Percentiles rank a stretch among this genome's conserved stretches.
Conservation (phyloP, 768 basidiomycete species). For the Termitomyces sp. region DNA sequence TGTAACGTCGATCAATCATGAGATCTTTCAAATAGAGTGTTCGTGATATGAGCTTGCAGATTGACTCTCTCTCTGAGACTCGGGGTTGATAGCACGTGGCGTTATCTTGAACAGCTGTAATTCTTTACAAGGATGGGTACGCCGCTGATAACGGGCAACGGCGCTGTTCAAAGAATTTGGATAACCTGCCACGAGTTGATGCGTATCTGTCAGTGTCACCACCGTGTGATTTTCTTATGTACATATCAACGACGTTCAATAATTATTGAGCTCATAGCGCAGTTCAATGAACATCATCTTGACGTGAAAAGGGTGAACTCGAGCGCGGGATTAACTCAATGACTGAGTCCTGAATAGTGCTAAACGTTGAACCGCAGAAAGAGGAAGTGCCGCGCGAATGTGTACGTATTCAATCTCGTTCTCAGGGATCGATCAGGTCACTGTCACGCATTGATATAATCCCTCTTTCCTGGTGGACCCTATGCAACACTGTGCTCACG, state of each 20-base stretch:
- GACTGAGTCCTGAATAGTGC: no score
- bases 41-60: background rate
- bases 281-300: no score
- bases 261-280: background rate
- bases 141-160: slow-evolving; percentile 14
- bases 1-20: slow-evolving; percentile 9
- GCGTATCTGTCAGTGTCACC: slow-evolving; percentile 9
- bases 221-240: background rate
- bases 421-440: no score
- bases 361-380: no score
- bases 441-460: background rate
- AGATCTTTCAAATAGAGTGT: background rate
- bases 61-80: background rate
- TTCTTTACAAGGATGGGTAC: background rate
- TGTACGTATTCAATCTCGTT: no score
- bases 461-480: background rate
- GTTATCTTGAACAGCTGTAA: background rate
- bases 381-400: no score
- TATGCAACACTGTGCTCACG: background rate
- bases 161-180: background rate
- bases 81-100: background rate
- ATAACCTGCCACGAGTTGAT: slow-evolving; percentile 8
- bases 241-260: background rate
- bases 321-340: no score
- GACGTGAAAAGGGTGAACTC: no score